Evolutionary conservation across 2,329 filamentous ascomycete species (phyloP).

Genomic region (Emmonsiellopsis sp.): DNA sequence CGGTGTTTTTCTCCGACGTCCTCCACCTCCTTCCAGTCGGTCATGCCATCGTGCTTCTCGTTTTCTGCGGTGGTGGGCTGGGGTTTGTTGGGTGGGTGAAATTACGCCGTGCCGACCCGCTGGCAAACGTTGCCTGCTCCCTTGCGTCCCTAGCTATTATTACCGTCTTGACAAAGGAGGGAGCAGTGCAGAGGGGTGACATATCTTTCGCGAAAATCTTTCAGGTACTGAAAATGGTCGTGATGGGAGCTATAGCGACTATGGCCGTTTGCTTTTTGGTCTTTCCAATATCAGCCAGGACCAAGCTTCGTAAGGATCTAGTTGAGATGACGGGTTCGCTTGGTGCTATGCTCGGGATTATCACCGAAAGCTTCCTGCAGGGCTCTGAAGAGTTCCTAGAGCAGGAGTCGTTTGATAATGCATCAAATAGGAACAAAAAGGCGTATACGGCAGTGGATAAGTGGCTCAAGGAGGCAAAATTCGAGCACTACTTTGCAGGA

Average conservation of each 20-base stretch:
- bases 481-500: slow-evolving; percentile 77
- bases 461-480: slow-evolving; percentile 74
- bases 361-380: slow-evolving; percentile 73
- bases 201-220: slow-evolving; percentile 74
- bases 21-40: slow-evolving; percentile 60
- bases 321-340: slow-evolving; percentile 64
- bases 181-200: slow-evolving; percentile 69
- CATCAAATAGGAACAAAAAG: slow-evolving; percentile 54
- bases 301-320: slow-evolving; percentile 63
- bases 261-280: slow-evolving; percentile 67
- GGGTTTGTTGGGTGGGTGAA: slow-evolving; percentile 86
- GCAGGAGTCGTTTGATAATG: slow-evolving; percentile 54
- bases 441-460: slow-evolving; percentile 63
- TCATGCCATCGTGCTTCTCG: slow-evolving; percentile 66
- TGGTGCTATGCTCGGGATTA: slow-evolving; percentile 70
- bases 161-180: slow-evolving; percentile 83
- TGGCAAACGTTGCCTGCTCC: slow-evolving; percentile 78
- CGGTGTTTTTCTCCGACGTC: slow-evolving; percentile 63
- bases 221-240: slow-evolving; percentile 72
- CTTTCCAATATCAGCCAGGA: slow-evolving; percentile 68
- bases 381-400: slow-evolving; percentile 71
- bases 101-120: slow-evolving; percentile 64
- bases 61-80: slow-evolving; percentile 78
- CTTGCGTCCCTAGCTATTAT: slow-evolving; percentile 82
- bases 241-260: slow-evolving; percentile 65